phyloP scores from a whole-genome alignment of 2,329 filamentous ascomycete genomes.

The Nothomitra cinnamomea region DNA sequence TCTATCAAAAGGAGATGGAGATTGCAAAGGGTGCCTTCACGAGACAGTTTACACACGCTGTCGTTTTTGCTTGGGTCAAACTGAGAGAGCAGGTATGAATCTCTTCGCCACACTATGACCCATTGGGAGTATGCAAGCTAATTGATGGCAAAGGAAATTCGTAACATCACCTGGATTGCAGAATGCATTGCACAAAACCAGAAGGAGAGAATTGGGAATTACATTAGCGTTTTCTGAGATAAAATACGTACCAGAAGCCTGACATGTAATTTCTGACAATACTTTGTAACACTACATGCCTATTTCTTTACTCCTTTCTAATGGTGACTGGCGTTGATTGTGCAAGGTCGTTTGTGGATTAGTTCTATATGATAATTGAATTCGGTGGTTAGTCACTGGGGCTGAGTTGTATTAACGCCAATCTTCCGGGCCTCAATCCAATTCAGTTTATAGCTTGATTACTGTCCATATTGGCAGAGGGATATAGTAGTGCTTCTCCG shows the following conservation, averaged over 20 bases:
- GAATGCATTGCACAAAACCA: conserved; percentile 99
- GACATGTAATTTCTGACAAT: not conserved
- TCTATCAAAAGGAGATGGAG: conserved; percentile 99
- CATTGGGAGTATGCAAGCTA: conserved; percentile 12
- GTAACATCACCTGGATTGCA: conserved; percentile 98
- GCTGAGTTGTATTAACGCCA: no score
- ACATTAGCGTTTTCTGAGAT: conserved; percentile 84
- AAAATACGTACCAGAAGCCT: not conserved
- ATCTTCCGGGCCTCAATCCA: no score
- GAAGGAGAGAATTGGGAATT: conserved; percentile 97
- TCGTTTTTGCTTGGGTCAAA: conserved; percentile 97
- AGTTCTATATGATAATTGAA: no score
- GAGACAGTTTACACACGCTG: conserved; percentile 82
- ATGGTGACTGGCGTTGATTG: no score
- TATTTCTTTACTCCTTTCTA: no score
- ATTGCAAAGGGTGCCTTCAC: conserved; percentile 92
- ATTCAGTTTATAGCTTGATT: no score
- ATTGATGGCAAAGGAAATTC: conserved; percentile 59
- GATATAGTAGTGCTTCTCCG: no score
- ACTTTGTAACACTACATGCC: not conserved
- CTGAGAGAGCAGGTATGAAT: conserved; percentile 75
- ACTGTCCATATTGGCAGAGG: no score
- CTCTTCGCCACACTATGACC: not conserved
- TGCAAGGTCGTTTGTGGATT: no score
- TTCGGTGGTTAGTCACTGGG: no score